These are phyloP conservation scores for Pseudopithomyces maydicus DNA, from an alignment of 2,329 filamentous ascomycete species.

Conservation along the genomic window DNA sequence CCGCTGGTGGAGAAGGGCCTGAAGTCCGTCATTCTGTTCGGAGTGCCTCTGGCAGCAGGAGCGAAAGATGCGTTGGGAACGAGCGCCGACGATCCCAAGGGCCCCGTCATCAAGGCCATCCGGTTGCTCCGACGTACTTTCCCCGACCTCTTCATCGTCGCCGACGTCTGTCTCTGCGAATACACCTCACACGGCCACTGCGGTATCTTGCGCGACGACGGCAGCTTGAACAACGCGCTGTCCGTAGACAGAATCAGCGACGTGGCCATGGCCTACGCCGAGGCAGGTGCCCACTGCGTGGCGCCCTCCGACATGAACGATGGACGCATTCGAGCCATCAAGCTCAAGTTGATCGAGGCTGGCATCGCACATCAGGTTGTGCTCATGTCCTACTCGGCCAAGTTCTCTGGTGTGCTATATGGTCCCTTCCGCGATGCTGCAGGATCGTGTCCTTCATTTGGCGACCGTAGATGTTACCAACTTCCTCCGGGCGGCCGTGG, in stretches of 20 bases:
- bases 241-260: conserved; percentile 95
- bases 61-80: conserved; percentile 92
- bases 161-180: conserved; percentile 96
- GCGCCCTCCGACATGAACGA: conserved; percentile 99
- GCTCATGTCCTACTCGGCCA: conserved; percentile 97
- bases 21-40: conserved; percentile 92
- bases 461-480: conserved; percentile 96
- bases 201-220: conserved; percentile 91
- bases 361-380: conserved; percentile 89
- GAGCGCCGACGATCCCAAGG: conserved; percentile 87
- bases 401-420: conserved; percentile 96
- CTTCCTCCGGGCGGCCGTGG: conserved; percentile 90
- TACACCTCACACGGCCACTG: conserved; percentile 99
- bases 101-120: conserved; percentile 88
- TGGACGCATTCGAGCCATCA: conserved; percentile 94
- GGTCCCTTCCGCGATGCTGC: conserved; percentile 97
- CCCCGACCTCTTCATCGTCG: conserved; percentile 87
- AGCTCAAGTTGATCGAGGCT: conserved; percentile 94
- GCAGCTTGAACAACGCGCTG: conserved; percentile 87
- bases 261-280: conserved; percentile 97
- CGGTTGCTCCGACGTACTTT: conserved; percentile 82
- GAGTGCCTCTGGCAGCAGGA: conserved; percentile 80
- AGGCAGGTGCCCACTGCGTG: conserved; percentile 93
- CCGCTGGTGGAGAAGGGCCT: conserved; percentile 89
- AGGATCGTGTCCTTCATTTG: conserved; percentile 87